Evolutionary conservation across 2,329 filamentous ascomycete genomes (phyloP).

Genomic region (Chaetomiaceae sp.): DNA sequence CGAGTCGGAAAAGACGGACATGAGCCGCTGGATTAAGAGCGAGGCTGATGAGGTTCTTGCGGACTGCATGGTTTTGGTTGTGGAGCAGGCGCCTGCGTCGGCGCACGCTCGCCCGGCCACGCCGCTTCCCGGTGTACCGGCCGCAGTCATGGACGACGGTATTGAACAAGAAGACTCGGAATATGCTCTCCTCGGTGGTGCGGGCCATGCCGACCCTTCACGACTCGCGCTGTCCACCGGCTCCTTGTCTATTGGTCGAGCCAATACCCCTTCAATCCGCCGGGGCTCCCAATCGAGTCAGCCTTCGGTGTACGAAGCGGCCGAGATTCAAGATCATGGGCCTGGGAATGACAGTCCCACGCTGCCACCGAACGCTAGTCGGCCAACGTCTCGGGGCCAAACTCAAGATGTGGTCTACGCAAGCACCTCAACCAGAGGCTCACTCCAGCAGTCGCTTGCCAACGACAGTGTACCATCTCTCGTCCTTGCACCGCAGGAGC

Average conservation of each 20-base stretch:
- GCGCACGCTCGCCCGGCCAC: conserved; percentile 5
- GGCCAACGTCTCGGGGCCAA: conserved; percentile 50
- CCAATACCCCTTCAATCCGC: conserved; percentile 33
- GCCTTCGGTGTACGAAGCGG: conserved; percentile 46
- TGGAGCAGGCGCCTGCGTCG: conserved; percentile 14
- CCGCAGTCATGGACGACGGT: conserved; percentile 6
- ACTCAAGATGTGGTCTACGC: conserved; percentile 58
- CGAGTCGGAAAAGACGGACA: conserved; percentile 73
- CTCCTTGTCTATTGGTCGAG: conserved; percentile 7
- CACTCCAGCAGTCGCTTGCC: conserved; percentile 49
- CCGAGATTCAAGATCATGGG: conserved; percentile 38
- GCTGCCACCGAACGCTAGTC: conserved; percentile 47
- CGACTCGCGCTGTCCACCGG: conserved; percentile 9
- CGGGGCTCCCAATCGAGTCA: conserved; percentile 49
- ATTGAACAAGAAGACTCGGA: conserved; percentile 17
- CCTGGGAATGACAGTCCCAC: conserved; percentile 57
- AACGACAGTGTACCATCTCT: conserved; percentile 57
- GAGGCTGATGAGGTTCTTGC: conserved; percentile 76
- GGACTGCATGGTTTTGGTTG: conserved; percentile 69
- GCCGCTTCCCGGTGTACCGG: conserved; percentile 6
- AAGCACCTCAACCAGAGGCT: conserved; percentile 54
- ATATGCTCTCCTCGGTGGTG: conserved; percentile 17
- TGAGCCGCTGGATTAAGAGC: conserved; percentile 72
- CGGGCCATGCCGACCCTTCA: conserved; percentile 4
- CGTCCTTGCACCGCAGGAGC: conserved; percentile 48